These are phyloP conservation scores for Monosporascus sp. DNA, from an alignment of 2,329 filamentous ascomycete genomes.

Conservation along the genomic window DNA sequence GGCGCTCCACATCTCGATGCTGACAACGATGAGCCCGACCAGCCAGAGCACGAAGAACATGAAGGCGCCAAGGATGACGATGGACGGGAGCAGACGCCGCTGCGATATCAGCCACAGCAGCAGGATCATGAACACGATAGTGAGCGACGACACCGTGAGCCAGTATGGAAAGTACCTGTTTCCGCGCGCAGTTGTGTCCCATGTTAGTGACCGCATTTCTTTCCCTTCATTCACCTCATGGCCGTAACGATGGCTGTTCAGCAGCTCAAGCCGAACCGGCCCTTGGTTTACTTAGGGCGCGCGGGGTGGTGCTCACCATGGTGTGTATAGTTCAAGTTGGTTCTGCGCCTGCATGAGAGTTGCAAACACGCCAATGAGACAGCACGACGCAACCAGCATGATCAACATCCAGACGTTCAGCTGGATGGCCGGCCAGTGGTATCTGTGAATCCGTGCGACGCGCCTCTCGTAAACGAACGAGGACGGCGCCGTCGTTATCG, in stretches of 20 bases:
- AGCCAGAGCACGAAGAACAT: conserved; percentile 64
- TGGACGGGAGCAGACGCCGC: conserved; percentile 54
- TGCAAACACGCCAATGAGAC: conserved; percentile 56
- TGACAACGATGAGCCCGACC: conserved; percentile 56
- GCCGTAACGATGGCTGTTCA: too few species aligned
- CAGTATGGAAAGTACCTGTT: conserved; percentile 63
- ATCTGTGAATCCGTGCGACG: conserved; percentile 46
- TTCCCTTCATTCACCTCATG: too few species aligned
- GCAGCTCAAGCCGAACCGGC: too few species aligned
- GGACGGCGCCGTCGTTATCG: conserved; percentile 30
- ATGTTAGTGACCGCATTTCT: too few species aligned
- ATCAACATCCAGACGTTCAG: conserved; percentile 63
- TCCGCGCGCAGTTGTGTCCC: not conserved
- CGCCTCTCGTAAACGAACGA: conserved; percentile 40
- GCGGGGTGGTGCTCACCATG: conserved; percentile 45
- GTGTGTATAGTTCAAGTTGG: conserved; percentile 47
- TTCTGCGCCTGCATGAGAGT: conserved; percentile 55
- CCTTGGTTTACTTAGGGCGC: too few species aligned
- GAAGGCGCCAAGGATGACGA: conserved; percentile 60
- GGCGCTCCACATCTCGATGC: conserved; percentile 59
- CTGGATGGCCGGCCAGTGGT: conserved; percentile 64
- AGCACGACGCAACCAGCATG: conserved; percentile 54
- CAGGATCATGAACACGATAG: conserved; percentile 60
- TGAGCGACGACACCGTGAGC: conserved; percentile 53
- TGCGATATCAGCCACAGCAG: conserved; percentile 59